phyloP scores from a whole-genome alignment of 441 rosid genomes.

The Pelargonium myrrhifolium region DNA sequence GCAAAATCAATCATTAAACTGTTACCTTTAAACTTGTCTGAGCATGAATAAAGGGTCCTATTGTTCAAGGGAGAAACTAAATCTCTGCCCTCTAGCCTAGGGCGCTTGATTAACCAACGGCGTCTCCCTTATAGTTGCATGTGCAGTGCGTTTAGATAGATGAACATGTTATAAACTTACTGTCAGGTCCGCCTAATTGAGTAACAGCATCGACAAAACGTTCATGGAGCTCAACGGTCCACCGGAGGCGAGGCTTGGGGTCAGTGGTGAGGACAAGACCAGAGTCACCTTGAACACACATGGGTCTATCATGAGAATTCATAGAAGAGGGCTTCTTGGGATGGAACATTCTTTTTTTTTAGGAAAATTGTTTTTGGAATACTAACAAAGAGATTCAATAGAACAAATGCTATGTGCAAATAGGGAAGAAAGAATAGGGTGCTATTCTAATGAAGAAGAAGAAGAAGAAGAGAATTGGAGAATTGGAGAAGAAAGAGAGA shows the following conservation, averaged over 20 bases:
- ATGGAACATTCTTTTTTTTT: conserved; percentile 84
- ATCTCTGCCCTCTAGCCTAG: too few species aligned
- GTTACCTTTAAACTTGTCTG: too few species aligned
- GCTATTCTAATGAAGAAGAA: conserved; percentile 47
- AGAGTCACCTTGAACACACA: conserved; percentile 97
- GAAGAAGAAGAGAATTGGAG: too few species aligned
- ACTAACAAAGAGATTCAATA: conserved; percentile 38
- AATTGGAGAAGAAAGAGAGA: conserved; percentile 22
- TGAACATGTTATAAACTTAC: too few species aligned
- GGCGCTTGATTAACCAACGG: too few species aligned
- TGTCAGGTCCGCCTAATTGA: conserved; percentile 98
- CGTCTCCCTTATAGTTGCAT: too few species aligned
- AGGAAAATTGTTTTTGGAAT: conserved; percentile 31
- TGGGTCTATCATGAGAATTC: conserved; percentile 86
- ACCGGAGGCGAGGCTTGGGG: conserved; percentile 98
- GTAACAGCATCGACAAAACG: conserved; percentile 99
- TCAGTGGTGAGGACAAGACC: conserved; percentile 98
- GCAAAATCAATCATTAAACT: conserved; percentile 12
- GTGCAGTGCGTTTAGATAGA: too few species aligned
- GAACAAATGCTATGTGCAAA: conserved; percentile 86
- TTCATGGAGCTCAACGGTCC: conserved; percentile 98
- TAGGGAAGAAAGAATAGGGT: conserved; percentile 58
- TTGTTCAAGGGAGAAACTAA: too few species aligned
- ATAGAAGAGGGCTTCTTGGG: conserved; percentile 80
- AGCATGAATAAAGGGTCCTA: too few species aligned